Evolutionary conservation across 352 stramenopile genomes (phyloP), one percentile per base, ranked within the genome.

Genomic region (Vaucheria bursata): DNA sequence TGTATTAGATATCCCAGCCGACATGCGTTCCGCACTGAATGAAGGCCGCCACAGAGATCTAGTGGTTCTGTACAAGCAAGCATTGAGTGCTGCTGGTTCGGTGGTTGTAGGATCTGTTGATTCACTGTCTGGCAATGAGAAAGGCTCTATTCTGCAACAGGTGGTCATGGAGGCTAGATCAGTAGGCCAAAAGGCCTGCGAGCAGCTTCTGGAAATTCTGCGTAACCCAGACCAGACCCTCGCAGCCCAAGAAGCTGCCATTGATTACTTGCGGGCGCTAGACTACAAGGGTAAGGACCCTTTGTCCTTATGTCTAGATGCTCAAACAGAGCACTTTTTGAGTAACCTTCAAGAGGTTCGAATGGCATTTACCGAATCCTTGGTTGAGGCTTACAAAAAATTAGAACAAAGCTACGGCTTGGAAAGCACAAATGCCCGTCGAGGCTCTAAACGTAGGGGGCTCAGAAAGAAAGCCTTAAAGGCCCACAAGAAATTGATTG

Each of bases 21-120:
- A 82, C 31, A 82, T 82, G 77, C 76, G 68, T 49, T 45, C 77
- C 32, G 75, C 68, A 40, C 75, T 82, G 77, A 34, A 49, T 33
- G 77, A 82, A 8, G 77, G 77, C 36, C 70, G 73, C 29, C 76
- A 82, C 64, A 36, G 53, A 40, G 77, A 82, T 29, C 53, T 82
- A 25, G 77, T 82, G 6, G 76, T 74, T 40, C 77, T 82, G 29
- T 82, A 79, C 77, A 59, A 72, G 53, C 74, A 75, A 59, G 77
- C 77, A 39, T 73, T 78, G 12, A 77, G 71, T 7, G 45, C 45
- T 12, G 45, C 45, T 12, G 45, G 45, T 12, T 25, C 45, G 12
- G 45, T n/a, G 64, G 8, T 7, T 29, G 64, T 70, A 34, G 64
- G 8, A 34, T 7, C 8, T 29, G 64, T 70, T 29, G 25, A 70